A percentile compares a stretch with the other conserved stretches of the same genome.
These are phyloP conservation scores for Hyphopichia wangnamkhiaoensis DNA, from an alignment of 1,139 yeast genomes.

Conservation along the genomic window DNA sequence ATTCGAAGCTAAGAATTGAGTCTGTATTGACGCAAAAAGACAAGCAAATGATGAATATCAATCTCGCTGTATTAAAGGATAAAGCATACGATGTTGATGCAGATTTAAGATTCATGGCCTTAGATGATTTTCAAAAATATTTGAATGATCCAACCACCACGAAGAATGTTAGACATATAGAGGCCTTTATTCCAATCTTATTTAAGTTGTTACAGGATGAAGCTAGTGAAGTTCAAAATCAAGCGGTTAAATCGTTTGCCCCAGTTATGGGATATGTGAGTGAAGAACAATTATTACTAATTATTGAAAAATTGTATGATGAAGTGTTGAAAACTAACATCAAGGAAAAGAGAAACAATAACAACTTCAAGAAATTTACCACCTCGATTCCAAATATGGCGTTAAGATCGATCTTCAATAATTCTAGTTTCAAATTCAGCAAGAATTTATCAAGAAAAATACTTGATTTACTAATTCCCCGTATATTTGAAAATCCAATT, in stretches of 20 bases:
- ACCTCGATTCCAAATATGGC: constrained; percentile 73
- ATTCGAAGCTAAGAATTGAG: neutral
- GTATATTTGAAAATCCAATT: constrained; percentile 18
- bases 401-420: constrained; percentile 57
- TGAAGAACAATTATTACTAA: constrained; percentile 22
- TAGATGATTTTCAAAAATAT: constrained; percentile 67
- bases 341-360: constrained; percentile 22
- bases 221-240: constrained; percentile 76
- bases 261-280: constrained; percentile 34
- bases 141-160: constrained; percentile 28
- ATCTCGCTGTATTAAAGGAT: constrained; percentile 36
- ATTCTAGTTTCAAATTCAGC: constrained; percentile 19
- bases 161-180: constrained; percentile 23
- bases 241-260: constrained; percentile 64
- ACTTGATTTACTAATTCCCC: constrained; percentile 22
- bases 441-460: constrained; percentile 22
- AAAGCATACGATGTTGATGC: constrained; percentile 71
- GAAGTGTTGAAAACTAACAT: constrained; percentile 20
- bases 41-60: constrained; percentile 12
- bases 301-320: constrained; percentile 28
- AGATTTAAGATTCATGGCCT: constrained; percentile 84
- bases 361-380: constrained; percentile 46
- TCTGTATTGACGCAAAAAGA: neutral
- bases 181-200: constrained; percentile 49
- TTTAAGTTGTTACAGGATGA: constrained; percentile 60